Evolutionary conservation across 495 filamentous ascomycete species (phyloP), one percentile per base, ranked within the genome.

Genomic region (Hypoxylon cercidicola): DNA sequence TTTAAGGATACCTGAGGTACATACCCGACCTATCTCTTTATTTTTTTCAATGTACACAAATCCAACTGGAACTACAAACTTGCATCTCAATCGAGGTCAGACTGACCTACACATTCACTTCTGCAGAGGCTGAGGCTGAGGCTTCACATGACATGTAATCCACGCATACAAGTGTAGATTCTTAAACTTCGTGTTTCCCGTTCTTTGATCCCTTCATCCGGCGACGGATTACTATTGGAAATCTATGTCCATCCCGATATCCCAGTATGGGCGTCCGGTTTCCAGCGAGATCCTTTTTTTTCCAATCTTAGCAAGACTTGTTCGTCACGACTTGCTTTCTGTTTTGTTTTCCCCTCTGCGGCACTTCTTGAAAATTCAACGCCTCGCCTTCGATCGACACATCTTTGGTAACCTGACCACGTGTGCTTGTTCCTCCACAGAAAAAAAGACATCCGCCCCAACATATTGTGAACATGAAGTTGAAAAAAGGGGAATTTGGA

Each of bases 191-290:
- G 41, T 68, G 60, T 63, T 71, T 48, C 62, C 40, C 63, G 44
- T n/a, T 68, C 44, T 71, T 49, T 67, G 53, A 67, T 60, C 63
- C 65, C 50, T 68, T 62, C 61, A 74, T 74, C 71, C 71, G 71
- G 71, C 55, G 71, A 69, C 71, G 69, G 71, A 74, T 72, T 69
- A 63, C 68, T 62, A 63, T 65, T 71, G 55, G 67, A 69, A 65
- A 69, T 74, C 69, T 74, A 74, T 72, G 63, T 74, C 69, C 68
- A 73, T 71, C 68, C 56, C 59, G 64, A 46, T 48, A 18, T 39
- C 64, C 64, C 65, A 60, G 60, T 55, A 32, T 60, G 59, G 59
- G 60, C 50, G 64, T 51, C 54, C 55, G 59, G 66, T 51, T 69
- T 64, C 55, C 57, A 46, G 51, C 56, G 47, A 70, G 62, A 60